A percentile compares a stretch with the other conserved stretches of the same genome.
These are phyloP conservation scores for Amanita pseudoporphyria DNA, from an alignment of 768 basidiomycete genomes.

Conservation along the genomic window DNA sequence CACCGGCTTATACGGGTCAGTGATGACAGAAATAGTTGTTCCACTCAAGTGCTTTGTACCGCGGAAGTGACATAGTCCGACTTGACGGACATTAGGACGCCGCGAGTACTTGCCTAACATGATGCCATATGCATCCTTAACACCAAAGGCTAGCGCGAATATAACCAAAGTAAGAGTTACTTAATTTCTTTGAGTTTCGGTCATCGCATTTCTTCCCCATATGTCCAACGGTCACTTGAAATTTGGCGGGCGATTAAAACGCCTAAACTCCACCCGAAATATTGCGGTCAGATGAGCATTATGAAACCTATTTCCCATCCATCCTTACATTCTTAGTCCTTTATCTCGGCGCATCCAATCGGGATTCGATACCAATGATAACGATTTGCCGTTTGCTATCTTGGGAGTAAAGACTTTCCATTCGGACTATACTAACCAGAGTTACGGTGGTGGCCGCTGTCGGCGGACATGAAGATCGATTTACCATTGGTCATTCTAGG, in stretches of 20 bases:
- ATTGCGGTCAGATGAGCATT: background rate
- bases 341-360: no score
- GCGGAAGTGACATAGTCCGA: no score
- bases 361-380: background rate
- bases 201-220: background rate
- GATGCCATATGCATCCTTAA: no score
- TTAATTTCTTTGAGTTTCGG: background rate
- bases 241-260: background rate
- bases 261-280: slow-evolving; percentile 1
- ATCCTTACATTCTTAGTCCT: no score
- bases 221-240: slow-evolving; percentile 1
- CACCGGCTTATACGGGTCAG: no score
- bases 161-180: background rate
- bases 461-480: background rate
- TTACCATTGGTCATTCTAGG: no score
- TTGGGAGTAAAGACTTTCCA: background rate
- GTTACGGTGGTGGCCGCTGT: background rate
- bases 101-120: no score
- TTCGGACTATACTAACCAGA: background rate
- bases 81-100: no score
- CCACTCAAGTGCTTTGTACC: no score
- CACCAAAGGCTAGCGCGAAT: no score
- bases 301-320: background rate
- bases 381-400: background rate
- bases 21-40: background rate